Conservation (phyloP, 179 eudicot genomes). For the Patellifolia procumbens region DNA sequence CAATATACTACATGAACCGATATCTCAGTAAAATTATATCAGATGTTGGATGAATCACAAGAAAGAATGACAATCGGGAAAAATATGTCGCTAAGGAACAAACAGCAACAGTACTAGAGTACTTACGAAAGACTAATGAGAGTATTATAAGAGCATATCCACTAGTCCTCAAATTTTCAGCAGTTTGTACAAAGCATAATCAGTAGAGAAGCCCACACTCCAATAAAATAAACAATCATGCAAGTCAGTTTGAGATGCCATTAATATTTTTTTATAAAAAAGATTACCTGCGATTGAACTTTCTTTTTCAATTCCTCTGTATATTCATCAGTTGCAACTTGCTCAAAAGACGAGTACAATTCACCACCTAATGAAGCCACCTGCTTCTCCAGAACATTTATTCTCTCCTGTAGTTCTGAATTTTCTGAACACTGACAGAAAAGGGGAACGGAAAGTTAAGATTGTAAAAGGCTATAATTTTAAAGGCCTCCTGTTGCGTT, state of each 20-base stretch:
- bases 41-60: background rate
- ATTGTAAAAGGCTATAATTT: background rate
- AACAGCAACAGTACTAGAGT: background rate
- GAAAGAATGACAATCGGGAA: background rate
- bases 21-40: background rate
- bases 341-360: constrained; percentile 38
- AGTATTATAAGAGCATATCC: background rate
- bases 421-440: constrained; percentile 70
- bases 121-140: background rate
- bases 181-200: background rate
- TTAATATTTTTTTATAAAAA: background rate
- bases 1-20: background rate
- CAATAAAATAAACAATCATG: background rate
- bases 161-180: background rate
- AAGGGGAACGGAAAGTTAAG: constrained; percentile 13
- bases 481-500: background rate
- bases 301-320: constrained; percentile 73
- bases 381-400: constrained; percentile 62
- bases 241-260: background rate
- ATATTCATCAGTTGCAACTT: constrained; percentile 47
- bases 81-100: background rate
- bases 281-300: constrained; percentile 64
- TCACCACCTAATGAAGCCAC: constrained; percentile 45
- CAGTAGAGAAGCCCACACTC: background rate
- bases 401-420: constrained; percentile 63